Evolutionary conservation across 768 basidiomycete genomes (phyloP).

Genomic region (Asterophora parasitica): DNA sequence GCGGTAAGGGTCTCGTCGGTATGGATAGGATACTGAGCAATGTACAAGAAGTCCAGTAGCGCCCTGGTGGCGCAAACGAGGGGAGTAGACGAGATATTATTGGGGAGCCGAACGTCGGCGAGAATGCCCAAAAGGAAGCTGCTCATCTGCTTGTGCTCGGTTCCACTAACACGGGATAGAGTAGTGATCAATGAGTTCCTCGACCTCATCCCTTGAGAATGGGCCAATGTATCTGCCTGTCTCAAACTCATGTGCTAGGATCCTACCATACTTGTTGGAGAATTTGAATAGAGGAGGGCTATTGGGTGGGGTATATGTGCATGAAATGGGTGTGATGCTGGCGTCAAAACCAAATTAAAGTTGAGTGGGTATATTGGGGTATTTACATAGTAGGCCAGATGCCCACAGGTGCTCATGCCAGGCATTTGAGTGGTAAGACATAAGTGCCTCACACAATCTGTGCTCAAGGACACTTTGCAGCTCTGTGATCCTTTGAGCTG

Average conservation of each 20-base stretch:
- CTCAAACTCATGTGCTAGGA: constrained; percentile 12
- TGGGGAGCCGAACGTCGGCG: constrained; percentile 17
- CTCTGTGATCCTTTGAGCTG: constrained; percentile 18
- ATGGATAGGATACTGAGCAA: too few relatives aligned
- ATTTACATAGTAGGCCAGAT: constrained; percentile 10
- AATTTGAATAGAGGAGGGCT: constrained; percentile 5
- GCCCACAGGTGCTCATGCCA: constrained; percentile 15
- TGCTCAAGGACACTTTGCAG: constrained; percentile 20
- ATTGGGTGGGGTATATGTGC: constrained; percentile 19
- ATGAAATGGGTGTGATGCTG: constrained; percentile 13
- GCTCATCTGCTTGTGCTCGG: constrained; percentile 31
- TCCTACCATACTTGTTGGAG: too few relatives aligned
- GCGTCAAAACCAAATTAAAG: constrained; percentile 19
- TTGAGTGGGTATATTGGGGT: constrained; percentile 12
- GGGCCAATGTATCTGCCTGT: constrained; percentile 19
- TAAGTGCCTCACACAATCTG: constrained; percentile 15
- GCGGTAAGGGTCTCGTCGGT: too few relatives aligned
- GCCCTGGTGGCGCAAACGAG: constrained; percentile 25
- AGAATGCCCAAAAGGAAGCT: constrained; percentile 26
- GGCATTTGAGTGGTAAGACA: constrained; percentile 11
- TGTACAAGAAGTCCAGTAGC: constrained; percentile 34
- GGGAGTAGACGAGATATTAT: constrained; percentile 7
- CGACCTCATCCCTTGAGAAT: constrained; percentile 8
- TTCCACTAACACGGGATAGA: constrained; percentile 28
- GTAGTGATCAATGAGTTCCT: constrained; percentile 19